Conservation (phyloP, 1,284 basidiomycete species). For the Heterobasidion parviporum region DNA sequence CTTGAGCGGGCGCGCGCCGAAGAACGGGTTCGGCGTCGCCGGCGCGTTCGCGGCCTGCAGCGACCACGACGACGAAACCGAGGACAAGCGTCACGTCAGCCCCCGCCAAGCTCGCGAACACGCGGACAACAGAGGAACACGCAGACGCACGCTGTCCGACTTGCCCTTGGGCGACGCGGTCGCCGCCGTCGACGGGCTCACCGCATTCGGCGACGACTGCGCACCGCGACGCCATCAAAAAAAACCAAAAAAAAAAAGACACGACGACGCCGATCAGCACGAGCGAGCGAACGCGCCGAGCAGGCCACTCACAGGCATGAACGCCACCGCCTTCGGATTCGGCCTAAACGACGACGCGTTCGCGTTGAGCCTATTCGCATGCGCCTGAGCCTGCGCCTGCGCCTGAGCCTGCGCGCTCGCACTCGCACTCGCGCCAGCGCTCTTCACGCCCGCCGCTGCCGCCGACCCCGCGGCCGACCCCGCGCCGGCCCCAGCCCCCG, state of each 20-base stretch:
- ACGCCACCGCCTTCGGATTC: slow-evolving; percentile 16
- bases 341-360: slow-evolving; percentile 78
- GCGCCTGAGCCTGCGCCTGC: slow-evolving; percentile 30
- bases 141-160: slow-evolving; percentile 24
- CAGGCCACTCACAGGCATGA: slow-evolving; percentile 8
- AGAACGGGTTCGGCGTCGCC: slow-evolving; percentile 73
- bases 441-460: slow-evolving; percentile 20
- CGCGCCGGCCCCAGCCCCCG: too few relatives aligned
- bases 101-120: not conserved
- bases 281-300: not conserved
- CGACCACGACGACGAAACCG: too few relatives aligned
- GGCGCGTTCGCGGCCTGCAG: slow-evolving; percentile 13
- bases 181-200: slow-evolving; percentile 34
- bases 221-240: too few relatives aligned
- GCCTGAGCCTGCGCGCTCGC: slow-evolving; percentile 23
- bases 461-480: too few relatives aligned
- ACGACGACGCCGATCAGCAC: not conserved
- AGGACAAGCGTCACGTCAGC: not conserved
- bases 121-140: slow-evolving; percentile 7
- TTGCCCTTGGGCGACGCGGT: slow-evolving; percentile 53
- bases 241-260: not conserved
- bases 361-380: slow-evolving; percentile 47
- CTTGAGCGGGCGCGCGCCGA: slow-evolving; percentile 71
- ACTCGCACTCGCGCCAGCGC: slow-evolving; percentile 15
- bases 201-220: slow-evolving; percentile 32